Evolutionary conservation across 306 rosid genomes (phyloP).

Genomic region (Rosa multiflora): DNA sequence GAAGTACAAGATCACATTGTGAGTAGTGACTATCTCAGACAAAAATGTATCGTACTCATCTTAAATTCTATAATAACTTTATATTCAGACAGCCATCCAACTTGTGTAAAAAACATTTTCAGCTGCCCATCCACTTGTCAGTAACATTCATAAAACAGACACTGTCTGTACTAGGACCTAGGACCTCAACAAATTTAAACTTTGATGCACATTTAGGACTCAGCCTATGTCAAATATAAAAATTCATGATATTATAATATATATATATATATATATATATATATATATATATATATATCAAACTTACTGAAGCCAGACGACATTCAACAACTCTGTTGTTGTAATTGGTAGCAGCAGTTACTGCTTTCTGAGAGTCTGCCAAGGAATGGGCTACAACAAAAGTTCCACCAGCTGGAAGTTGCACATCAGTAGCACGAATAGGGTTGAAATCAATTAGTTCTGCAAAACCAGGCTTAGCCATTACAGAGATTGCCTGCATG

Average conservation of each 20-base stretch:
- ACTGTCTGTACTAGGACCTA: not conserved
- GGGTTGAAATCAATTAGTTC: slow-evolving; percentile 97
- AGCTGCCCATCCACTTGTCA: too few species aligned
- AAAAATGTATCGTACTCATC: not conserved
- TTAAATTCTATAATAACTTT: too few species aligned
- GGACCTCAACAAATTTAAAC: not conserved
- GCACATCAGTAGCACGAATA: slow-evolving; percentile 87
- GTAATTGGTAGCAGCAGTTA: slow-evolving; percentile 94
- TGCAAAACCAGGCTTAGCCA: slow-evolving; percentile 94
- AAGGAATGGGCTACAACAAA: slow-evolving; percentile 88
- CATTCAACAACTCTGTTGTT: slow-evolving; percentile 95
- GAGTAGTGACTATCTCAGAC: not conserved
- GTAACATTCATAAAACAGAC: too few species aligned
- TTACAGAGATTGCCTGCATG: slow-evolving; percentile 90
- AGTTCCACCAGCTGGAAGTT: slow-evolving; percentile 88
- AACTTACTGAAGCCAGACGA: slow-evolving; percentile 83
- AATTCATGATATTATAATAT: not conserved
- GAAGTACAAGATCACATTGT: not conserved
- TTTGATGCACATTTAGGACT: not conserved
- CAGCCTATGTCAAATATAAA: not conserved
- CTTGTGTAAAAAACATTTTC: not conserved
- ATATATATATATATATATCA: too few species aligned
- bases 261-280: too few species aligned
- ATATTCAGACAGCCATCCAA: not conserved
- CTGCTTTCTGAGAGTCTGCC: slow-evolving; percentile 95